Percentiles rank a stretch among this genome's conserved stretches.
Evolutionary conservation across 164 flowering plant species (phyloP).

Genomic region (Umbilicus rupestris): DNA sequence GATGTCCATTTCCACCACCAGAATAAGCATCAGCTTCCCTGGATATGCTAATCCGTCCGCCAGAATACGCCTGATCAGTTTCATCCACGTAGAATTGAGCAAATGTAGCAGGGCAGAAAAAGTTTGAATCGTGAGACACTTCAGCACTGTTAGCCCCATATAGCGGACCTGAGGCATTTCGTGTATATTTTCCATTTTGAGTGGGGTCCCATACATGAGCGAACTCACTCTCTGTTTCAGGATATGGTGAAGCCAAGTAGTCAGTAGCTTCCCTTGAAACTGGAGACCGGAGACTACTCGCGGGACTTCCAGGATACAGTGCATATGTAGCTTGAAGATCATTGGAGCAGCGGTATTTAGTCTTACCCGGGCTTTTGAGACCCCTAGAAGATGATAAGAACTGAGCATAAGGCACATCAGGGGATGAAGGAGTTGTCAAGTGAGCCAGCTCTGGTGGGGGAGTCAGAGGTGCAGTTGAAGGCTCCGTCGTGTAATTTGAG

Average conservation of each 20-base stretch:
- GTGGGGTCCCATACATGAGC: slow-evolving; percentile 53
- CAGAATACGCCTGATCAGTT: slow-evolving; percentile 48
- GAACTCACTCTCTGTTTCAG: slow-evolving; percentile 38
- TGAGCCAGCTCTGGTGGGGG: slow-evolving; percentile 94
- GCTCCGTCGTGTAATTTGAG: slow-evolving; percentile 94
- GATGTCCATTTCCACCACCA: slow-evolving; percentile 49
- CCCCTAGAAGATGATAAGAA: slow-evolving; percentile 66
- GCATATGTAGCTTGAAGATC: slow-evolving; percentile 85
- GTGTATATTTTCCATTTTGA: slow-evolving; percentile 39
- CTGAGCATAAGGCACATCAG: slow-evolving; percentile 93
- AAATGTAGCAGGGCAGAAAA: slow-evolving; percentile 92
- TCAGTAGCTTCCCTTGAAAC: slow-evolving; percentile 57
- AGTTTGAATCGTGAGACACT: slow-evolving; percentile 61
- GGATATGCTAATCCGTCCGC: slow-evolving; percentile 80
- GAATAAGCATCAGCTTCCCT: slow-evolving; percentile 67
- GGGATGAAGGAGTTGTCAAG: slow-evolving; percentile 97
- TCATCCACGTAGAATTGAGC: slow-evolving; percentile 88
- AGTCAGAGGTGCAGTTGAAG: slow-evolving; percentile 94
- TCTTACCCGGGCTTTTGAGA: slow-evolving; percentile 40
- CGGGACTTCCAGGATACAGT: slow-evolving; percentile 84
- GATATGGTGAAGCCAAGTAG: slow-evolving; percentile 51
- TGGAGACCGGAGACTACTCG: slow-evolving; percentile 69
- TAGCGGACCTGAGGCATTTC: slow-evolving; percentile 42
- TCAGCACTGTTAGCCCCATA: slow-evolving; percentile 38
- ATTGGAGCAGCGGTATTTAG: slow-evolving; percentile 34